phyloP scores from a whole-genome alignment of 2,329 filamentous ascomycete genomes.

The Neofusicoccum cordaticola region DNA sequence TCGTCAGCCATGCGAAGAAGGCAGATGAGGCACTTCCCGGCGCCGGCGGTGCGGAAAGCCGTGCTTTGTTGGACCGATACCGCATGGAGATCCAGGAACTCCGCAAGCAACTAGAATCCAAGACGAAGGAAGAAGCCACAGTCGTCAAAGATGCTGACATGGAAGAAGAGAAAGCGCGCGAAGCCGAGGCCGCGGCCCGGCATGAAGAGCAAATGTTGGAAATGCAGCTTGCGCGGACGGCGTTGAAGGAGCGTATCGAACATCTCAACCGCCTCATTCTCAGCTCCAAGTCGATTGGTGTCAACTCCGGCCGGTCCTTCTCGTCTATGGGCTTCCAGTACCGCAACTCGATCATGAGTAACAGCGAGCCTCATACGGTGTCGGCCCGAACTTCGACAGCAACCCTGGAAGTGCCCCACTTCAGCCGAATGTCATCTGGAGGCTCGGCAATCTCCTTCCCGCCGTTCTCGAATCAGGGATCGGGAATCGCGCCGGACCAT shows the following conservation, averaged over 20 bases:
- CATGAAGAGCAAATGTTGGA: slow-evolving; percentile 98
- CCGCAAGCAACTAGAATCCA: slow-evolving; percentile 68
- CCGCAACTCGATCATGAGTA: slow-evolving; percentile 40
- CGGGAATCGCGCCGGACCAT: slow-evolving; percentile 20
- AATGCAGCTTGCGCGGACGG: slow-evolving; percentile 94
- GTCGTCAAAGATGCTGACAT: slow-evolving; percentile 57
- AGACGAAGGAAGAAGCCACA: slow-evolving; percentile 53
- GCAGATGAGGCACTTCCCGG: slow-evolving; percentile 82
- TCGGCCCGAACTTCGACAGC: slow-evolving; percentile 38
- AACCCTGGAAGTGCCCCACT: slow-evolving; percentile 40
- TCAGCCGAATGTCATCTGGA: slow-evolving; percentile 22
- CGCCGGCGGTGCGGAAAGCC: slow-evolving; percentile 76
- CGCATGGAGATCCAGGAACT: slow-evolving; percentile 88
- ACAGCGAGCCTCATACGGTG: slow-evolving; percentile 49
- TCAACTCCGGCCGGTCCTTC: slow-evolving; percentile 60
- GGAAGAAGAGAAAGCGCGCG: slow-evolving; percentile 65
- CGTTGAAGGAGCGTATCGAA: slow-evolving; percentile 94
- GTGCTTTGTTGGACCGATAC: slow-evolving; percentile 87
- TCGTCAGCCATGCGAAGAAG: slow-evolving; percentile 93
- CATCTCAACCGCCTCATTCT: slow-evolving; percentile 93
- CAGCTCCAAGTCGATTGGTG: slow-evolving; percentile 91
- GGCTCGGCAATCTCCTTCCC: slow-evolving; percentile 26
- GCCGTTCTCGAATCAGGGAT: slow-evolving; percentile 25
- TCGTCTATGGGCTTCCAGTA: slow-evolving; percentile 32
- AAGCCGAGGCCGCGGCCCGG: slow-evolving; percentile 72